These are phyloP conservation scores for Xanthoconium stramineum DNA, from an alignment of 768 basidiomycete genomes.

Conservation along the genomic window DNA sequence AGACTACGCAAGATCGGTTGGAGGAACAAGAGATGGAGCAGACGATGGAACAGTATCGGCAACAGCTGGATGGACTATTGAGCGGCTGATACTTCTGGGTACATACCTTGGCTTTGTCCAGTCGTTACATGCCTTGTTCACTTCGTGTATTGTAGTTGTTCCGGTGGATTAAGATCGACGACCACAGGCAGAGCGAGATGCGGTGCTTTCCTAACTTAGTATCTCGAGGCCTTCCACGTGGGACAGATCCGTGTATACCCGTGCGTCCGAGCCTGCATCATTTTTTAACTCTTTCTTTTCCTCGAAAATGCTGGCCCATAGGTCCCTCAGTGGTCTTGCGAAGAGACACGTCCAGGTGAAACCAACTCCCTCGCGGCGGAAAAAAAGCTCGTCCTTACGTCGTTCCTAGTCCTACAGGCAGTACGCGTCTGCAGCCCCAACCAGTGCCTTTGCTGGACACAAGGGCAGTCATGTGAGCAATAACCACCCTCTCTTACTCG, in stretches of 20 bases:
- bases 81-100: conserved; percentile 36
- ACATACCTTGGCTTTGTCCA: conserved; percentile 13
- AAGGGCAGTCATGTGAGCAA: conserved; percentile 79
- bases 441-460: conserved; percentile 86
- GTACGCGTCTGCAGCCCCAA: conserved; percentile 72
- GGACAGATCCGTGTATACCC: conserved; percentile 23
- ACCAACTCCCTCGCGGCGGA: background rate
- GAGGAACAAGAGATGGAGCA: conserved; percentile 84
- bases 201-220: conserved; percentile 4
- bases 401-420: conserved; percentile 47
- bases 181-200: background rate
- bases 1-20: conserved; percentile 58
- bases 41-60: conserved; percentile 87
- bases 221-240: conserved; percentile 17
- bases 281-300: conserved; percentile 15
- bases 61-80: conserved; percentile 84
- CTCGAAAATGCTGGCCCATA: conserved; percentile 55
- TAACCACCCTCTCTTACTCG: background rate
- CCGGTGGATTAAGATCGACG: background rate
- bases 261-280: conserved; percentile 7
- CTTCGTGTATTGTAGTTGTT: conserved; percentile 9
- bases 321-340: conserved; percentile 54
- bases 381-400: conserved; percentile 12
- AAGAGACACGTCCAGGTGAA: conserved; percentile 51
- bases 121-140: background rate